Evolutionary conservation across 2,329 filamentous ascomycete genomes (phyloP).

Genomic region (Trichoderma simmonsii): DNA sequence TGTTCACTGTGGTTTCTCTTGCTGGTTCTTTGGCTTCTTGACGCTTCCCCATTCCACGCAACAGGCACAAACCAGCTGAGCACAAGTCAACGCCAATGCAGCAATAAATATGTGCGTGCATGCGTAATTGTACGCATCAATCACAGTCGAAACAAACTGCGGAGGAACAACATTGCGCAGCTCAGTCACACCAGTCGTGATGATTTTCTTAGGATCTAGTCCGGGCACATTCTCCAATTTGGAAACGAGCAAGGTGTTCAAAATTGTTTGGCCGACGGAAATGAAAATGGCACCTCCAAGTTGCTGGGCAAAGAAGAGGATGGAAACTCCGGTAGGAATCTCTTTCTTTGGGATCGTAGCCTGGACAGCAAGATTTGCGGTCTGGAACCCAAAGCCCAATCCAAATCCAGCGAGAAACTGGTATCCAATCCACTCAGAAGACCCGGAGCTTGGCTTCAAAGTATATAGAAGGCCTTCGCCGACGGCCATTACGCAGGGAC

Average conservation of each 20-base stretch:
- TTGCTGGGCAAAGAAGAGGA: slow-evolving; percentile 57
- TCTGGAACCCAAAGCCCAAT: slow-evolving; percentile 57
- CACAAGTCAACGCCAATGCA: slow-evolving; percentile 52
- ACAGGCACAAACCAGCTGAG: slow-evolving; percentile 55
- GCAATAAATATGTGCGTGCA: slow-evolving; percentile 63
- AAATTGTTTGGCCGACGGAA: slow-evolving; percentile 53
- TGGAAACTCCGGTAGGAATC: slow-evolving; percentile 53
- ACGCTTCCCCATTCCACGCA: slow-evolving; percentile 67
- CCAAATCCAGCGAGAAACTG: slow-evolving; percentile 59
- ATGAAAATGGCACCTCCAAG: slow-evolving; percentile 58
- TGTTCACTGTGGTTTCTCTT: not conserved
- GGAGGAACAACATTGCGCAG: slow-evolving; percentile 52
- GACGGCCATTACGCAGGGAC: slow-evolving; percentile 47
- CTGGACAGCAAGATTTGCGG: slow-evolving; percentile 54
- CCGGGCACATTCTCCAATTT: slow-evolving; percentile 40
- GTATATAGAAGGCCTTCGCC: slow-evolving; percentile 59
- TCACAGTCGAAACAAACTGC: slow-evolving; percentile 50
- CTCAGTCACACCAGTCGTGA: slow-evolving; percentile 56
- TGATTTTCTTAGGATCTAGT: slow-evolving; percentile 41
- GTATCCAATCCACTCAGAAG: slow-evolving; percentile 56
- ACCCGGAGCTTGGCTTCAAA: slow-evolving; percentile 44
- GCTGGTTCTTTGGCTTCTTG: slow-evolving; percentile 45
- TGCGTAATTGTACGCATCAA: slow-evolving; percentile 63
- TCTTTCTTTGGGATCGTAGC: slow-evolving; percentile 51
- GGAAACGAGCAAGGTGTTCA: slow-evolving; percentile 45